Base-by-base conservation (phyloP, 345 rosid genomes). In the Trapa bicornis region DNA sequence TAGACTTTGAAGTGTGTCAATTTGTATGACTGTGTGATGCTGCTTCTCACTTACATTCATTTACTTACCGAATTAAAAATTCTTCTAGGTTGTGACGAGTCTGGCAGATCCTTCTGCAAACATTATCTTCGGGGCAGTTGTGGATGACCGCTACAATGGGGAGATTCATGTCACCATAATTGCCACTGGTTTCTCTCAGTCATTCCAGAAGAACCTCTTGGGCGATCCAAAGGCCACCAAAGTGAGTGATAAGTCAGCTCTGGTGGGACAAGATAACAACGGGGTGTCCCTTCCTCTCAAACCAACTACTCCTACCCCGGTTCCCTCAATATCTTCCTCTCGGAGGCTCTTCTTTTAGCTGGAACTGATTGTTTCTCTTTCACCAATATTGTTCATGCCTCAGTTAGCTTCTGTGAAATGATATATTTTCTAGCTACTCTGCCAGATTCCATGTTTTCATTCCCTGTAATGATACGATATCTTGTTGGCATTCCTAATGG, bases 81-180 rank as follows among this genome's bases (percentile, higher is more conserved):
- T 38, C 50, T 68, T 66, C 5, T 82, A 94, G 99, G 99, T 94
- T 2, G 99, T 94, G 56, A 94, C 99, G 61, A 90, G 99, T 73
- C 82, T 94, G 76, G 96, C 99, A 0, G 99, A 94, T 72, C 96
- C 97, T 80, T 88, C 99, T 0, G 99, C 99, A 42, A 94, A 94
- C 86, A 94, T 94, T 74, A 94, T 90, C 78, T 93, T 93, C 72
- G 98, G 98, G 64, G 98, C 98, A 41, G 98, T 93, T 61, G 97
- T 93, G 58, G 98, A 93, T 57, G 97, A 90, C 61, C 96, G 98
- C 3, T 93, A 86, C 81, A 88, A 81, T 0, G 98, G 98, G 22
- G 94, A 93, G 89, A 84, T 93, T 74, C 97, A 93, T 12, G 99
- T 94, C 29, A 94, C 99, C 35, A 90, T 94, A 41, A 90, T 94